phyloP scores from a whole-genome alignment of 148 eudicot species.

The Heliosperma pusillum region DNA sequence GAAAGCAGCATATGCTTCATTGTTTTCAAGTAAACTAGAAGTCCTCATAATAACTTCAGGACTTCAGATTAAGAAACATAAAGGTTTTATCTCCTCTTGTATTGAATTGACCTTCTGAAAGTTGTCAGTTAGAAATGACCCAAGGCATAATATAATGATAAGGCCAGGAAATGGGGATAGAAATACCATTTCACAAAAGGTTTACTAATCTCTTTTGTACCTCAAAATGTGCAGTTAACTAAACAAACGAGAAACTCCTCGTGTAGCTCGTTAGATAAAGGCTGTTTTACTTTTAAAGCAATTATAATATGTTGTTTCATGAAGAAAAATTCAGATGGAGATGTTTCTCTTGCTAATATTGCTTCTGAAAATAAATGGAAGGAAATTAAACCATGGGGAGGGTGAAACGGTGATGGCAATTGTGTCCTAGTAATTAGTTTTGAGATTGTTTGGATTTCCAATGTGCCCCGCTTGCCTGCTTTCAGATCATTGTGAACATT shows the following conservation, averaged over 20 bases:
- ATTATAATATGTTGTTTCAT: background rate
- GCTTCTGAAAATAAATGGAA: too few species aligned
- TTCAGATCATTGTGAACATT: background rate
- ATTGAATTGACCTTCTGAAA: background rate
- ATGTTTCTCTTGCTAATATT: constrained; percentile 1
- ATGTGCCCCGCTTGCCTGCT: constrained; percentile 1
- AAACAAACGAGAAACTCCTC: too few species aligned
- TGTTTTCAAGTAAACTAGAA: background rate
- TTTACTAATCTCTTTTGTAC: too few species aligned
- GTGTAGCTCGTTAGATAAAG: too few species aligned
- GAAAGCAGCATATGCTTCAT: background rate
- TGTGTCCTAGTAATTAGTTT: constrained; percentile 2
- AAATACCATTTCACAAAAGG: background rate
- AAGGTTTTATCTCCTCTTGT: background rate
- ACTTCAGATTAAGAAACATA: background rate
- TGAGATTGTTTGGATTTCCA: background rate
- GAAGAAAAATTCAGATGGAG: background rate
- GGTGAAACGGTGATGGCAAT: background rate
- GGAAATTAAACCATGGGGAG: background rate
- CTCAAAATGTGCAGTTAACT: too few species aligned
- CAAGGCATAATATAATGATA: background rate
- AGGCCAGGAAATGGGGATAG: background rate
- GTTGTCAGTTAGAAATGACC: background rate
- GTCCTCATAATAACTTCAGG: background rate
- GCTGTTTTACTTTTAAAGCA: background rate